Base-by-base conservation (phyloP, 2,329 filamentous ascomycete genomes). In the Aspergillus tanneri region DNA sequence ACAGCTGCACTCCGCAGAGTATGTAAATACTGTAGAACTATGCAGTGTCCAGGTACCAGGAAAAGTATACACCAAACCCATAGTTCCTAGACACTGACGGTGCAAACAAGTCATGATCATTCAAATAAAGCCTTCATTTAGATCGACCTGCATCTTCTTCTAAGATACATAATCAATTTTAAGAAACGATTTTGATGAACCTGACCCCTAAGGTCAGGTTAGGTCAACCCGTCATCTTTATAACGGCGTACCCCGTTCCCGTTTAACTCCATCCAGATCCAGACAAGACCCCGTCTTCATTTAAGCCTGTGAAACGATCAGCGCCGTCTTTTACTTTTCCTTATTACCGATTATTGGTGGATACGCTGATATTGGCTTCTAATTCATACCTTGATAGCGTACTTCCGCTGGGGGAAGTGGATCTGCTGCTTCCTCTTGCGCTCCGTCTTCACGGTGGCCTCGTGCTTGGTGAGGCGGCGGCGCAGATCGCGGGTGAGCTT, bases 401-500 rank as follows among this genome's bases (percentile, higher is more conserved):
- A 99, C 82, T 95, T 96, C 80, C 93, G 87, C 83, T 95, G 90
- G 64, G 93, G 93, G 84, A 99, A 99, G 82, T 99, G 92, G 65
- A 82, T 85, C 75, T 82, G 77, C 81, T 86, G 89, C 90, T 99
- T 99, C 85, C 90, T 90, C 77, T 90, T 86, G 87, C 95, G 96
- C 80, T 92, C 86, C 64, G 95, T 87, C 69, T 85, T 80, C 74
- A 85, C 82, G 67, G 84, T 82, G 68, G 87, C 85, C 79, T 99
- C 92, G 83, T 95, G 84, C 76, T 89, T 86, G 72, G 87, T 92
- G 79, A 99, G 83, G 72, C 89, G 84, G 82, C 95, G 89, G 73
- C 93, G 90, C 80, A 97, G 95, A 73, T 91, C 93, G 70, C 93
- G 91, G 73, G 93, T 99, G 82, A 93, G 86, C 88, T 97, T 97